Percentiles rank a stretch among this genome's conserved stretches.
These are phyloP conservation scores for Kluyveromyces wickerhamii DNA, from an alignment of 805 yeast species.

Conservation along the genomic window DNA sequence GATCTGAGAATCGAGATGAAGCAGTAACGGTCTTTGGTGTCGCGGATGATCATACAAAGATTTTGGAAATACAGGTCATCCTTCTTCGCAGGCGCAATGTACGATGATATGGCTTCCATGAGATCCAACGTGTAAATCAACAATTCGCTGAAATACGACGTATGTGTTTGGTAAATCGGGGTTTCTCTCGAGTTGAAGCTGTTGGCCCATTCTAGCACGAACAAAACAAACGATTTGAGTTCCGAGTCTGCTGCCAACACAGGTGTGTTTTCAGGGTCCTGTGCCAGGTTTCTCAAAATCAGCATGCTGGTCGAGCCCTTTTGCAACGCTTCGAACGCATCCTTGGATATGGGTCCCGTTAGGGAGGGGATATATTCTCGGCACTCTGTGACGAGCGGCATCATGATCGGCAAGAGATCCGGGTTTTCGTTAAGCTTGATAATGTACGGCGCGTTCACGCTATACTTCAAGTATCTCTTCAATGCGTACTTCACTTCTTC, in stretches of 20 bases:
- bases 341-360: constrained; percentile 9
- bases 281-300: constrained; percentile 71
- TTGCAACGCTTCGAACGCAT: constrained; percentile 16
- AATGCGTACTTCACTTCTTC: constrained; percentile 70
- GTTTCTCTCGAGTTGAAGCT: constrained; percentile 20
- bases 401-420: constrained; percentile 32
- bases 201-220: constrained; percentile 21
- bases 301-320: constrained; percentile 36
- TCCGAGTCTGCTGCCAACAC: constrained; percentile 49
- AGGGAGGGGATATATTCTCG: constrained; percentile 17
- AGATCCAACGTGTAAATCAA: constrained; percentile 66
- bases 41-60: constrained; percentile 42
- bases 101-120: constrained; percentile 76
- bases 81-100: constrained; percentile 63
- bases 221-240: constrained; percentile 40
- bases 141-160: constrained; percentile 45
- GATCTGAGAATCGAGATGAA: constrained; percentile 66
- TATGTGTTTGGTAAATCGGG: constrained; percentile 25
- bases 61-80: constrained; percentile 56
- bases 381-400: constrained; percentile 23
- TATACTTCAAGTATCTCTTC: constrained; percentile 32
- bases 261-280: constrained; percentile 78
- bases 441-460: constrained; percentile 41
- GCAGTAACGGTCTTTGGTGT: constrained; percentile 58
- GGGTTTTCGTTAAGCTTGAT: constrained; percentile 39